Base-by-base conservation (phyloP, 169 alveolate genomes). In the Cryptosporidium andersoni region DNA sequence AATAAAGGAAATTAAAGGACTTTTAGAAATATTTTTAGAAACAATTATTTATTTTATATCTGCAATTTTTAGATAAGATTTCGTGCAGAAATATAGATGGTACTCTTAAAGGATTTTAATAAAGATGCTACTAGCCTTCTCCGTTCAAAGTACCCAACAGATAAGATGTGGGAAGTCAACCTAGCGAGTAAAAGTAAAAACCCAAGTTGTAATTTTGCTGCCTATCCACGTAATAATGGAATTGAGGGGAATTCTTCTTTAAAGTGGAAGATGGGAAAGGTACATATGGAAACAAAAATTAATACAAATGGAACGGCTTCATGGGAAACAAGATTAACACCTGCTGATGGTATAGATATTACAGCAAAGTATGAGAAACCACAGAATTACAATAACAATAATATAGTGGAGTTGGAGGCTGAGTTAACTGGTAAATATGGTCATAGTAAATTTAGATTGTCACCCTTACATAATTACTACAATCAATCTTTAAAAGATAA, bases 261-360 rank as follows among this genome's bases (percentile, higher is more conserved):
- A 2, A 74, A 74, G 16, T 74, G 85, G 74, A 45, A 74, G 55
- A 2, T 43, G 2, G 55, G n/a, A 34, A 58, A 66, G 14, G 34
- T 68, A 9, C 74, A 74, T 45, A 58, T 74, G 48, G 85, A 74
- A 37, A 74, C 85, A 58, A 74, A 74, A 25, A 56, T 74, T 60
- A 68, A 74, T 55, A 55, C 60, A 60, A 74, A 58, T 34, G 85
- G 85, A 6, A n/a, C 60, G 12, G 4, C 85, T 9, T 40, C 60
- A 74, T 53, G 55, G 56, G 85, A 74, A 36, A 68, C 67, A 45
- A 74, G 47, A 48, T 58, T 68, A 2, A 45, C 1, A 12, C 85
- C 85, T 25, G 42, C 16, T 47, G 55, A 34, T 34, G 85, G 85
- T 1, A 4, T 74, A 14, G 60, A 68, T 43, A 40, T 74, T n/a